A percentile compares a stretch with the other conserved stretches of the same genome.
Evolutionary conservation across 2,329 filamentous ascomycete genomes (phyloP).

Genomic region (Trematosphaeria pertusa): DNA sequence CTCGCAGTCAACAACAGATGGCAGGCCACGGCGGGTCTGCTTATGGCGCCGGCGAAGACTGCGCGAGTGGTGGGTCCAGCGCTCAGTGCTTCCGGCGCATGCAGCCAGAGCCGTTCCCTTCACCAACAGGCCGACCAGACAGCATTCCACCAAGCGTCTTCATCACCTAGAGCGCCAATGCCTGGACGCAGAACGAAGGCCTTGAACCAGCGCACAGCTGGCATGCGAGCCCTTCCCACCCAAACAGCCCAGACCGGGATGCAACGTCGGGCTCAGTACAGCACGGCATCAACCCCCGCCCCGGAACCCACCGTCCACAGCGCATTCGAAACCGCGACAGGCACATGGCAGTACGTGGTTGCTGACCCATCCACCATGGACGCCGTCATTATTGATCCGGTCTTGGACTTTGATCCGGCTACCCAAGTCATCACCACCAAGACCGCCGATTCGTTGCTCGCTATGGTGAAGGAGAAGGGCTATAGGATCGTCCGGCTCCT

Average conservation of each 20-base stretch:
- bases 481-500: constrained; percentile 63
- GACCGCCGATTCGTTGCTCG: constrained; percentile 61
- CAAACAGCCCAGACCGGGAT: no score
- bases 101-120: no score
- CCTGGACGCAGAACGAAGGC: no score
- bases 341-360: constrained; percentile 68
- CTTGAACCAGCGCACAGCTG: no score
- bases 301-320: constrained; percentile 23
- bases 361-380: constrained; percentile 58
- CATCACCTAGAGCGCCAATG: no score
- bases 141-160: no score
- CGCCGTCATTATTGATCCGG: constrained; percentile 68
- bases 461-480: constrained; percentile 50
- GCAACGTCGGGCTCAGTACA: no score
- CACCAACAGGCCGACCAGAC: no score
- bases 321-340: constrained; percentile 51
- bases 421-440: constrained; percentile 56
- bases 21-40: neutral
- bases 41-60: neutral
- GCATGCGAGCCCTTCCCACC: no score
- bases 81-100: constrained; percentile 1
- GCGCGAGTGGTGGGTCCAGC: neutral
- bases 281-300: neutral
- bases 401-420: constrained; percentile 63
- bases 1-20: neutral